phyloP scores from a whole-genome alignment of 768 basidiomycete species.

The Kwoniella newhampshirensis region DNA sequence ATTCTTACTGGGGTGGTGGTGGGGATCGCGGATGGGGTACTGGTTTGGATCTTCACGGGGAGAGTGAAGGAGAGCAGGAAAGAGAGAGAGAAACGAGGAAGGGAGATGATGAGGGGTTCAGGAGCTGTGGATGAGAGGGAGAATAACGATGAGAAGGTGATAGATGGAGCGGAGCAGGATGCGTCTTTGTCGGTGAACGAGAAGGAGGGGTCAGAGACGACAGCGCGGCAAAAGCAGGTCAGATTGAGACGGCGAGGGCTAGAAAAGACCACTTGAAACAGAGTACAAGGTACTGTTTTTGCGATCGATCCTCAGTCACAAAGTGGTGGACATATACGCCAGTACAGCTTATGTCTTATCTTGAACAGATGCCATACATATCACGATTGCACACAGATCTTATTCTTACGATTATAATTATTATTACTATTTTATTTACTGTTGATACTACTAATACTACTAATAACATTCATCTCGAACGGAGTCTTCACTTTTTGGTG shows the following conservation, averaged over 20 bases:
- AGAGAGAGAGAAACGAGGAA: conserved; percentile 1
- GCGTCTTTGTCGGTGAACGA: background rate
- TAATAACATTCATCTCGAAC: too few relatives aligned
- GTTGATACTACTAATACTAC: too few relatives aligned
- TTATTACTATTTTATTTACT: too few relatives aligned
- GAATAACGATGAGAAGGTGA: background rate
- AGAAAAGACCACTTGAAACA: background rate
- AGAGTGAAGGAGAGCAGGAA: conserved; percentile 20
- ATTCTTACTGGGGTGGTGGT: conserved; percentile 36
- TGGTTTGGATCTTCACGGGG: conserved; percentile 34
- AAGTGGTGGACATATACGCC: too few relatives aligned
- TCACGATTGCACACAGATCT: too few relatives aligned
- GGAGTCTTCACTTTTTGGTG: too few relatives aligned
- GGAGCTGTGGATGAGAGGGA: background rate
- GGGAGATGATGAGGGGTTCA: conserved; percentile 18
- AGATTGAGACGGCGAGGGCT: conserved; percentile 4
- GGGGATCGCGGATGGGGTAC: conserved; percentile 34
- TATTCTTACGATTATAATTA: too few relatives aligned
- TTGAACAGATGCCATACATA: too few relatives aligned
- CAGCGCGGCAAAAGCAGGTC: background rate
- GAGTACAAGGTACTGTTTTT: too few relatives aligned
- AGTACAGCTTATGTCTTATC: too few relatives aligned
- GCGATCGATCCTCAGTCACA: too few relatives aligned
- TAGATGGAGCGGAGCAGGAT: background rate
- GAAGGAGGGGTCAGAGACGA: background rate